These are phyloP conservation scores for Vitis amurensis DNA, from an alignment of 164 flowering plant genomes.

Conservation along the genomic window DNA sequence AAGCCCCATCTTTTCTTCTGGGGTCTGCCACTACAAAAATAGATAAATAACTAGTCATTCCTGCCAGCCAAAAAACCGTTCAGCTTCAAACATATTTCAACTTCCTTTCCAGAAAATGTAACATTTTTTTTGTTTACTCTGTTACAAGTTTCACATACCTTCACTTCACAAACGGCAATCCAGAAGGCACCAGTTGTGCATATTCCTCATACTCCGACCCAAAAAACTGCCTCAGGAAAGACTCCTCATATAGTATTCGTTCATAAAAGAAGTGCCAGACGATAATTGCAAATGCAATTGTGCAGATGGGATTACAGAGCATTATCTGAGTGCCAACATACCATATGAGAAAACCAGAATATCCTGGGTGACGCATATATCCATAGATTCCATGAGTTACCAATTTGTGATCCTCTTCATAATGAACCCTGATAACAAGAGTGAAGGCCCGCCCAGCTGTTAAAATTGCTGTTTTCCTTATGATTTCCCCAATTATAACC, in stretches of 20 bases:
- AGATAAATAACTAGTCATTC: no score
- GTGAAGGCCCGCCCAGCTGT: slow-evolving; percentile 92
- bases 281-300: slow-evolving; percentile 60
- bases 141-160: no score
- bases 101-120: no score
- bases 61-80: no score
- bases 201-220: slow-evolving; percentile 71
- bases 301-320: slow-evolving; percentile 86
- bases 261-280: slow-evolving; percentile 75
- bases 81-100: no score
- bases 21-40: no score
- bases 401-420: slow-evolving; percentile 64
- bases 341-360: slow-evolving; percentile 89
- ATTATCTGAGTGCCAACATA: slow-evolving; percentile 84
- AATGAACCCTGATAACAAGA: slow-evolving; percentile 60
- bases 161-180: slow-evolving; percentile 87
- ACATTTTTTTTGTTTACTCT: no score
- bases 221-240: slow-evolving; percentile 80
- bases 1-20: no score
- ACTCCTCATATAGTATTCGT: slow-evolving; percentile 90
- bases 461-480: slow-evolving; percentile 70
- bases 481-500: slow-evolving; percentile 79
- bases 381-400: slow-evolving; percentile 79
- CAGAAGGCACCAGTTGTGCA: slow-evolving; percentile 70
- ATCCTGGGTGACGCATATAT: slow-evolving; percentile 80